These are phyloP conservation scores for Lodderomyces jiufengensis DNA, from an alignment of 1,139 yeast genomes.

Conservation along the genomic window DNA sequence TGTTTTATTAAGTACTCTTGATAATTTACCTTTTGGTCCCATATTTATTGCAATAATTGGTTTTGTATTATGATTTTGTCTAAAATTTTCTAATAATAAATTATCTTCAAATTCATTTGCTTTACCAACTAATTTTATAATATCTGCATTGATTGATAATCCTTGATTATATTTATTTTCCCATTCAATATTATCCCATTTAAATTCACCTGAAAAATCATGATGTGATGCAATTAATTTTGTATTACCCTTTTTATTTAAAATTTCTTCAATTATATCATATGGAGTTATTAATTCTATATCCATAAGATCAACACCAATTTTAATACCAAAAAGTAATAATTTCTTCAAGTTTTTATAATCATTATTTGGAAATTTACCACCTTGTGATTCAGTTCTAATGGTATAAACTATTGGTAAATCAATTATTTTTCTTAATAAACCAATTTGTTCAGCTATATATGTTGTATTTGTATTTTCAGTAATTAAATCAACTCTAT, in stretches of 20 bases:
- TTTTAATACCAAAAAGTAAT: constrained; percentile 60
- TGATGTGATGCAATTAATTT: constrained; percentile 81
- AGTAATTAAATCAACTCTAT: constrained; percentile 68
- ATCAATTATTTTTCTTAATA: constrained; percentile 55
- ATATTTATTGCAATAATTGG: constrained; percentile 85
- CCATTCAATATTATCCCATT: constrained; percentile 76
- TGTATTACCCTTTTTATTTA: constrained; percentile 50
- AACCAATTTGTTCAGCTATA: constrained; percentile 73
- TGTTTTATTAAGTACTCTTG: constrained; percentile 69
- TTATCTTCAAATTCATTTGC: constrained; percentile 69
- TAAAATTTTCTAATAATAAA: constrained; percentile 64
- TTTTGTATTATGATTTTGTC: constrained; percentile 43
- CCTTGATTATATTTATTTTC: constrained; percentile 68
- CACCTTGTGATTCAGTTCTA: constrained; percentile 80
- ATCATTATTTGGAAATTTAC: constrained; percentile 57
- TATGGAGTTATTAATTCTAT: constrained; percentile 46
- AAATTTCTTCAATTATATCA: constrained; percentile 26
- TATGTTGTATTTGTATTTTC: constrained; percentile 46
- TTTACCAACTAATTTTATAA: constrained; percentile 79
- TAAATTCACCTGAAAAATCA: constrained; percentile 57
- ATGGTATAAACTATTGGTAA: constrained; percentile 82
- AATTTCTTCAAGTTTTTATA: constrained; percentile 50
- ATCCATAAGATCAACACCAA: constrained; percentile 58
- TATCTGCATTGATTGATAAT: constrained; percentile 59
- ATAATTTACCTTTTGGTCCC: constrained; percentile 72